Evolutionary conservation across 441 rosid genomes (phyloP).

Genomic region (Gossypium lobatum): DNA sequence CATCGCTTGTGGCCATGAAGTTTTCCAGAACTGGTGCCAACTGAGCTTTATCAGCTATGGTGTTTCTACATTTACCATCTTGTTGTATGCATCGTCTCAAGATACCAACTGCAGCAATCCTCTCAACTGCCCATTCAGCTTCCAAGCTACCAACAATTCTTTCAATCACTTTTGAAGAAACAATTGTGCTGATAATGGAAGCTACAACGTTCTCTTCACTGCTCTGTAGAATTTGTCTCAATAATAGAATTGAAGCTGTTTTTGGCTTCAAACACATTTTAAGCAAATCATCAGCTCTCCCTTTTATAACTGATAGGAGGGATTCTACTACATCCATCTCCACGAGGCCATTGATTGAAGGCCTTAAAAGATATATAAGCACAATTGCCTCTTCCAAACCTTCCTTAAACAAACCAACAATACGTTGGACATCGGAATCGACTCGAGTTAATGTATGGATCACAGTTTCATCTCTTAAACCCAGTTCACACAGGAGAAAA

Average conservation of each 20-base stretch:
- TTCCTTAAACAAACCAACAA: constrained; percentile 60
- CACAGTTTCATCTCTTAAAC: constrained; percentile 54
- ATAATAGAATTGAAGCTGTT: constrained; percentile 45
- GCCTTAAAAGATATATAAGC: constrained; percentile 43
- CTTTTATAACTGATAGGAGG: constrained; percentile 36
- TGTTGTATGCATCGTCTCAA: constrained; percentile 49
- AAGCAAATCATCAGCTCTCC: constrained; percentile 33
- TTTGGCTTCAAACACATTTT: constrained; percentile 49
- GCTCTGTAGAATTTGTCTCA: constrained; percentile 39
- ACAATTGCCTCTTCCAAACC: constrained; percentile 60
- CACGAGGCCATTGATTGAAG: constrained; percentile 33
- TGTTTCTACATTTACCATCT: constrained; percentile 58
- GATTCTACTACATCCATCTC: constrained; percentile 53
- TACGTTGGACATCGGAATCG: constrained; percentile 58
- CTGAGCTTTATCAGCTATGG: constrained; percentile 50
- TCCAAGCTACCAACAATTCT: constrained; percentile 41
- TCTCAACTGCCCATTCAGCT: constrained; percentile 49
- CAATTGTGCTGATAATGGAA: constrained; percentile 30
- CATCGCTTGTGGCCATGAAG: constrained; percentile 38
- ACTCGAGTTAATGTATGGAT: constrained; percentile 55
- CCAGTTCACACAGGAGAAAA: constrained; percentile 57
- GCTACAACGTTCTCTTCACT: constrained; percentile 35
- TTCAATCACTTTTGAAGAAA: constrained; percentile 37
- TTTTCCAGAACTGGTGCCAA: constrained; percentile 51
- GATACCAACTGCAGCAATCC: constrained; percentile 52